phyloP scores from a whole-genome alignment of 768 basidiomycete genomes.

The Mycena indigotica region DNA sequence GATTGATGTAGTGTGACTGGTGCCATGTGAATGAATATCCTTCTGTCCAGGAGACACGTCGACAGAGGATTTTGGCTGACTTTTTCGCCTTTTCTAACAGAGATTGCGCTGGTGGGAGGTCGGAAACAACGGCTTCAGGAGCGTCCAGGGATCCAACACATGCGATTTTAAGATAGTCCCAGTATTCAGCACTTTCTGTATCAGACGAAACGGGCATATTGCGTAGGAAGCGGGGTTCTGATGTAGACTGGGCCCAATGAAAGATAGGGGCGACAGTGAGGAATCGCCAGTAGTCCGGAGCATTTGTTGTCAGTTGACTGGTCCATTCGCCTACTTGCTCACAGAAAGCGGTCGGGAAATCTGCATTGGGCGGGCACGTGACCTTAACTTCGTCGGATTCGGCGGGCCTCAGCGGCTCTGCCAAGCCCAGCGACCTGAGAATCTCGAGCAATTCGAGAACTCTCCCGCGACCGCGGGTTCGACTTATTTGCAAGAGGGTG shows the following conservation, averaged over 20 bases:
- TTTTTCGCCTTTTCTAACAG: not conserved
- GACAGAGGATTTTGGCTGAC: constrained; percentile 51
- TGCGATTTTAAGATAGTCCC: constrained; percentile 56
- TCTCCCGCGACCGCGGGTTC: constrained; percentile 58
- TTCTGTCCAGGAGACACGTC: constrained; percentile 59
- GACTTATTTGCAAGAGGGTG: constrained; percentile 56
- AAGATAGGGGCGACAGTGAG: constrained; percentile 56
- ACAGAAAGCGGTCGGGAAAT: constrained; percentile 51
- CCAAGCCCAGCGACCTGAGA: constrained; percentile 58
- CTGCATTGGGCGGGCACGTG: constrained; percentile 44
- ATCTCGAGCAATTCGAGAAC: constrained; percentile 64
- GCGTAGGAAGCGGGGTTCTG: constrained; percentile 57
- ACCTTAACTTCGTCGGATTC: constrained; percentile 43
- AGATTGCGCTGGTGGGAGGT: constrained; percentile 15
- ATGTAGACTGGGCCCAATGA: constrained; percentile 59
- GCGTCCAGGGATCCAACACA: constrained; percentile 41
- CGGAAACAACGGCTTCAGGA: constrained; percentile 20
- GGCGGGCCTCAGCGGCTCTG: constrained; percentile 57
- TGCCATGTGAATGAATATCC: constrained; percentile 66
- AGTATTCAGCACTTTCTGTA: constrained; percentile 50
- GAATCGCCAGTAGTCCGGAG: constrained; percentile 69
- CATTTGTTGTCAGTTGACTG: constrained; percentile 43
- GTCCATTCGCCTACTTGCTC: constrained; percentile 47
- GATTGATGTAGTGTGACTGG: constrained; percentile 66
- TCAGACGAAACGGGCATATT: constrained; percentile 42